These are phyloP conservation scores for Hymenoscyphus scutula DNA, from an alignment of 2,329 filamentous ascomycete genomes.

Conservation along the genomic window DNA sequence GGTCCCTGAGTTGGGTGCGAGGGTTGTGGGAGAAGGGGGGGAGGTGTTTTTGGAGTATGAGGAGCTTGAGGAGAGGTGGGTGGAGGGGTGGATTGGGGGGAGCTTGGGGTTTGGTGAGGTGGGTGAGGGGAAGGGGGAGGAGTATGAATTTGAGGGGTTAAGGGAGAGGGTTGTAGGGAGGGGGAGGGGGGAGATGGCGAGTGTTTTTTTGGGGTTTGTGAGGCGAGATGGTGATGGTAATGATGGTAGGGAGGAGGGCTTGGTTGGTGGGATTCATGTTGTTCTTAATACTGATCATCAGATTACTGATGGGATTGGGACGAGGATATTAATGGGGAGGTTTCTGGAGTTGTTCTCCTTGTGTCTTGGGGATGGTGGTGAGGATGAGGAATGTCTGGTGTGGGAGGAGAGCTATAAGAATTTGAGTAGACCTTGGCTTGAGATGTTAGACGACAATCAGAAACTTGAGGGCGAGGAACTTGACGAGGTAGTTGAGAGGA, in stretches of 20 bases:
- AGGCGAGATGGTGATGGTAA: background rate
- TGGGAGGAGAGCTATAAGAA: slow-evolving; percentile 22
- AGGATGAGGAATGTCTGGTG: background rate
- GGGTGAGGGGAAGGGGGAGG: background rate
- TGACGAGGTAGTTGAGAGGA: slow-evolving; percentile 11
- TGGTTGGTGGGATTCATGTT: slow-evolving; percentile 10
- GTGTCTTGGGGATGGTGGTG: background rate
- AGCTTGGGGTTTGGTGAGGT: slow-evolving; percentile 12
- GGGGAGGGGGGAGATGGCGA: slow-evolving; percentile 13
- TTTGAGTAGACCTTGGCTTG: slow-evolving; percentile 26
- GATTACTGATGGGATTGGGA: slow-evolving; percentile 29
- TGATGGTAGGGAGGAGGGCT: background rate
- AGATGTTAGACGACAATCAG: slow-evolving; percentile 20
- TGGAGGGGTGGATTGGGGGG: slow-evolving; percentile 12
- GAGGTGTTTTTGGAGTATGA: slow-evolving; percentile 17
- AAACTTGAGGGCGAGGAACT: slow-evolving; percentile 16
- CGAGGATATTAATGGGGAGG: slow-evolving; percentile 24
- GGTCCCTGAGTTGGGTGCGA: slow-evolving; percentile 20
- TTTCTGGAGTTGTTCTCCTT: slow-evolving; percentile 21
- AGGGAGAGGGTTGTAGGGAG: slow-evolving; percentile 12
- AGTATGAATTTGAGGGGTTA: slow-evolving; percentile 16
- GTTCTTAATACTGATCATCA: slow-evolving; percentile 27
- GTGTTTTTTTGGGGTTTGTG: slow-evolving; percentile 14
- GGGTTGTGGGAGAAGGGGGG: slow-evolving; percentile 12
- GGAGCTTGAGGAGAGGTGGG: slow-evolving; percentile 8